These are phyloP conservation scores for Paradendryphiella salina DNA, from an alignment of 2,329 filamentous ascomycete genomes.

Conservation along the genomic window DNA sequence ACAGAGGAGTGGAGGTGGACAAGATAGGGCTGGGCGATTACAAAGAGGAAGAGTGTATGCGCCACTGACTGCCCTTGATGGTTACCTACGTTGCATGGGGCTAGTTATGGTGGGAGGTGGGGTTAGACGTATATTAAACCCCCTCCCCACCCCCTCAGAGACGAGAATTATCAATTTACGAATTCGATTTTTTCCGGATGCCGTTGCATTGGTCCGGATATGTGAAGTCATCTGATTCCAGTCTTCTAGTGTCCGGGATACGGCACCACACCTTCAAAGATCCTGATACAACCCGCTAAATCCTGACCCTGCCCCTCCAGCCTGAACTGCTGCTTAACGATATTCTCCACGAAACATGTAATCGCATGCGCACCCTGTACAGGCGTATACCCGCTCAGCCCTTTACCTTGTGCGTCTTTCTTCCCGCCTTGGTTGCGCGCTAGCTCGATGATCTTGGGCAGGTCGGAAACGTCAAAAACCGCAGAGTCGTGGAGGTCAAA, in stretches of 20 bases:
- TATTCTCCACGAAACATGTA: constrained; percentile 24
- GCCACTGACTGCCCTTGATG: no score
- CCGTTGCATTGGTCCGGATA: no score
- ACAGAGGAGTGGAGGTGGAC: no score
- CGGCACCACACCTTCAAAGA: constrained; percentile 5
- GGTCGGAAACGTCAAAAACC: constrained; percentile 31
- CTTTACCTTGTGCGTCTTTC: neutral
- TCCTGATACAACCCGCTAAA: constrained; percentile 16
- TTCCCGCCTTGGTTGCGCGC: constrained; percentile 14
- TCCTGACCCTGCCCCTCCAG: neutral
- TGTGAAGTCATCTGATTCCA: no score
- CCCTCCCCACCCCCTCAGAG: no score
- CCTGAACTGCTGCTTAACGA: constrained; percentile 14
- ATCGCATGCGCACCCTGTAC: constrained; percentile 16
- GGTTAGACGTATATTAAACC: no score
- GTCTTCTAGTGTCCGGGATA: neutral
- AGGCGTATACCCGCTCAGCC: constrained; percentile 5
- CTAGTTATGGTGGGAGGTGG: no score
- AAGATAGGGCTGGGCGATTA: no score
- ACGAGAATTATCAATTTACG: no score
- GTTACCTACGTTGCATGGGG: no score
- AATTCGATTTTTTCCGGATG: no score
- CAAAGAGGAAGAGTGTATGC: no score
- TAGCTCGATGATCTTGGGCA: constrained; percentile 25
- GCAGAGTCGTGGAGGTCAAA: constrained; percentile 26